phyloP scores from a whole-genome alignment of 805 yeast species.

The Lipomyces kockii region DNA sequence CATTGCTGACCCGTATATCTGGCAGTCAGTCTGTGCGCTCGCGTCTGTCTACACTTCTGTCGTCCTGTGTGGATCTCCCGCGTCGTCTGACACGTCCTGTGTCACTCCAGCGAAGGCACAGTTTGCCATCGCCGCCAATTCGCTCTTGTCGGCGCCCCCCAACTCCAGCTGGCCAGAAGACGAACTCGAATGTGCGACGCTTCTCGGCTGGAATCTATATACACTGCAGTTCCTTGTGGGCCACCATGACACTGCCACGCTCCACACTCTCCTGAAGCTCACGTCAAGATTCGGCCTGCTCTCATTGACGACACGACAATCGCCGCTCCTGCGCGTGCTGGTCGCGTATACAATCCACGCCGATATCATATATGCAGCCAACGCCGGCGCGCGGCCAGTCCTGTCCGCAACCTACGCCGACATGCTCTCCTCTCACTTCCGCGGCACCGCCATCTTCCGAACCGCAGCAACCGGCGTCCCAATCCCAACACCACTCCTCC shows the following conservation, averaged over 20 bases:
- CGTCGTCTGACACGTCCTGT: not conserved
- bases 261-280: slow-evolving; percentile 15
- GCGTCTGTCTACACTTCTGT: slow-evolving; percentile 15
- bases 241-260: not conserved
- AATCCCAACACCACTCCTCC: slow-evolving; percentile 23
- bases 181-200: slow-evolving; percentile 20
- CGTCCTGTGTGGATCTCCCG: not conserved
- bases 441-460: slow-evolving; percentile 15
- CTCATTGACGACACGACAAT: not conserved
- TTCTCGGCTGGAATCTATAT: slow-evolving; percentile 28
- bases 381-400: slow-evolving; percentile 7
- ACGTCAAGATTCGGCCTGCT: slow-evolving; percentile 17
- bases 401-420: slow-evolving; percentile 20
- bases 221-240: slow-evolving; percentile 18
- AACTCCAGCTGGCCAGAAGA: slow-evolving; percentile 7
- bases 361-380: slow-evolving; percentile 16
- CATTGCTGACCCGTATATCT: slow-evolving; percentile 7
- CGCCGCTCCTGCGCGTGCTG: slow-evolving; percentile 9
- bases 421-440: slow-evolving; percentile 12
- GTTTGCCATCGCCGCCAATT: not conserved
- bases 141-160: not conserved
- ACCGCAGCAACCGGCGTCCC: slow-evolving; percentile 21
- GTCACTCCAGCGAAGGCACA: not conserved
- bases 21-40: slow-evolving; percentile 19
- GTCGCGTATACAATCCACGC: slow-evolving; percentile 22